Evolutionary conservation across 371 early-diverging fungal species (phyloP).

Genomic region (Rhizopus delemar): DNA sequence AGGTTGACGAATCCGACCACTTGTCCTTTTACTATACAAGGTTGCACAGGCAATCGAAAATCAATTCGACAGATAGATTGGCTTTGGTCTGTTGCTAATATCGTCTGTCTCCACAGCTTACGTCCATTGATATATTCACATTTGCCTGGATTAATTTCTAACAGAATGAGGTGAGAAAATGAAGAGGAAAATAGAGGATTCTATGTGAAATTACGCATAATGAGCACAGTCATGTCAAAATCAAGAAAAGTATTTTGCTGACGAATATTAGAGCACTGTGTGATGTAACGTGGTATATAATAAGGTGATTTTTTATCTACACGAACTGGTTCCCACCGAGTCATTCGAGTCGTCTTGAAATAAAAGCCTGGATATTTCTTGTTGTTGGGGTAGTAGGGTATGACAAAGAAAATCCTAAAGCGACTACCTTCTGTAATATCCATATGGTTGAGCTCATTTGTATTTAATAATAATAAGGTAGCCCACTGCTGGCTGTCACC

Average conservation of each 20-base stretch:
- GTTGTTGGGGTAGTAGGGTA: constrained; percentile 45
- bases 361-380: constrained; percentile 37
- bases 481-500: constrained; percentile 17
- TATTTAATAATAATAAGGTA: constrained; percentile 31
- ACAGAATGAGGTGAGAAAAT: constrained; percentile 1
- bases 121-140: constrained; percentile 18
- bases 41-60: constrained; percentile 21
- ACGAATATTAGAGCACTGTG: constrained; percentile 39
- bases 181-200: neutral
- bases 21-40: constrained; percentile 20
- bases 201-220: constrained; percentile 48
- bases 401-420: constrained; percentile 35
- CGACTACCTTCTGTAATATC: constrained; percentile 33
- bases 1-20: constrained; percentile 36
- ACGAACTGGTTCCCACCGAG: constrained; percentile 44
- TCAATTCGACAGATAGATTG: constrained; percentile 31
- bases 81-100: constrained; percentile 37
- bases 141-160: constrained; percentile 19
- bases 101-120: constrained; percentile 27
- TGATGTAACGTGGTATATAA: constrained; percentile 52
- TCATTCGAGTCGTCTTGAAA: constrained; percentile 40
- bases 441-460: constrained; percentile 34
- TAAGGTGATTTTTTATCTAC: constrained; percentile 14
- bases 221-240: constrained; percentile 57
- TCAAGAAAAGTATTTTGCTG: constrained; percentile 37